Percentiles rank a stretch among this genome's conserved stretches.
Conservation (phyloP, 768 basidiomycete genomes). For the Collybia mongolica region DNA sequence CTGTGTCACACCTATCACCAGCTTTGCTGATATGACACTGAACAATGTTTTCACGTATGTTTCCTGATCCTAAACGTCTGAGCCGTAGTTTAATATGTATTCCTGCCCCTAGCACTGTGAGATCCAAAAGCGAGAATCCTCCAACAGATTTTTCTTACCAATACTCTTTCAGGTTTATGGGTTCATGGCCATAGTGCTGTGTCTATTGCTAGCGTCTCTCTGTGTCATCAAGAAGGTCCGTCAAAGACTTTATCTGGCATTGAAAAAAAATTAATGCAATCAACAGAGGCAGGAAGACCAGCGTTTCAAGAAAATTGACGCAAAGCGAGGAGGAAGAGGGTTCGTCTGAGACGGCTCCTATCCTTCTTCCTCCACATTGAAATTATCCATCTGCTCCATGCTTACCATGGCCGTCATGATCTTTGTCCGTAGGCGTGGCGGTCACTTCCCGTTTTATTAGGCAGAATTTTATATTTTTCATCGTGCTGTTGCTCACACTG, state of each 20-base stretch:
- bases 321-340: constrained; percentile 82
- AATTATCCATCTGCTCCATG: not conserved
- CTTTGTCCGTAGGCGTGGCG: too few species aligned
- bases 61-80: not conserved
- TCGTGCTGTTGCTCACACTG: not conserved
- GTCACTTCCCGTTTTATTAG: not conserved
- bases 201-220: constrained; percentile 74
- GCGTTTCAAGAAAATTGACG: constrained; percentile 87
- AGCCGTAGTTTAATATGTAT: not conserved
- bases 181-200: constrained; percentile 77
- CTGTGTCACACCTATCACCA: constrained; percentile 72
- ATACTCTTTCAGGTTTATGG: constrained; percentile 59
- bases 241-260: constrained; percentile 2
- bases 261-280: too few species aligned
- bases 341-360: constrained; percentile 60
- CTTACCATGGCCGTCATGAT: too few species aligned
- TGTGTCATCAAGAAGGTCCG: constrained; percentile 82
- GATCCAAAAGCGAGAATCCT: constrained; percentile 4
- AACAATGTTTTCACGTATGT: constrained; percentile 85
- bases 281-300: constrained; percentile 73
- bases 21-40: constrained; percentile 67
- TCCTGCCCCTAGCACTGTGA: constrained; percentile 41
- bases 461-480: not conserved
- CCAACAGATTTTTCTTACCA: constrained; percentile 1
- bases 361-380: not conserved